Conservation (phyloP, 768 basidiomycete species). For the Mycena latifolia region DNA sequence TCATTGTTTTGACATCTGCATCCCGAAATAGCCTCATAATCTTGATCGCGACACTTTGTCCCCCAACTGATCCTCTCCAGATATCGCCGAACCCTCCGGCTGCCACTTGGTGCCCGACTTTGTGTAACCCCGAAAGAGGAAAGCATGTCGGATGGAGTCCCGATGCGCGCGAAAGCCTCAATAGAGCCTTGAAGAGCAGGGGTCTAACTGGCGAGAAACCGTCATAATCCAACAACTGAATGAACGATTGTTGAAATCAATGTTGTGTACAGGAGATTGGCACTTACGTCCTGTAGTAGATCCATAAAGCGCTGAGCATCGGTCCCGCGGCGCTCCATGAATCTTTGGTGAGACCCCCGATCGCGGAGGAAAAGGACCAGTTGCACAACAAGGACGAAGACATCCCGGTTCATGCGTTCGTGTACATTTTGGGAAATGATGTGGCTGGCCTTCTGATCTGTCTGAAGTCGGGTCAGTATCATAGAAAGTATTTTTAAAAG, state of each 20-base stretch:
- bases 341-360: background rate
- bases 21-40: slow-evolving; percentile 25
- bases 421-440: background rate
- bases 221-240: background rate
- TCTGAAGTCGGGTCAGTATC: background rate
- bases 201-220: slow-evolving; percentile 13
- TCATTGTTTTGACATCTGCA: too few species aligned
- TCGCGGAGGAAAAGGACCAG: background rate
- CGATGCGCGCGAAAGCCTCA: slow-evolving; percentile 26
- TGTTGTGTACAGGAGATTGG: too few species aligned
- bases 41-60: slow-evolving; percentile 35
- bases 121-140: slow-evolving; percentile 25
- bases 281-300: slow-evolving; percentile 23
- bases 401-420: background rate
- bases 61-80: slow-evolving; percentile 26
- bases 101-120: slow-evolving; percentile 29
- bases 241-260: too few species aligned
- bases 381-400: background rate
- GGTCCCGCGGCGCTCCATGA: background rate
- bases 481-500: too few species aligned
- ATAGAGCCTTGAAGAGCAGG: slow-evolving; percentile 23
- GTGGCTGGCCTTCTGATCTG: background rate
- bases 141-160: slow-evolving; percentile 26
- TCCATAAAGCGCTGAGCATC: slow-evolving; percentile 8
- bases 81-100: slow-evolving; percentile 36